Conservation (phyloP, 2,329 filamentous ascomycete species). For the Apiospora aurea region DNA sequence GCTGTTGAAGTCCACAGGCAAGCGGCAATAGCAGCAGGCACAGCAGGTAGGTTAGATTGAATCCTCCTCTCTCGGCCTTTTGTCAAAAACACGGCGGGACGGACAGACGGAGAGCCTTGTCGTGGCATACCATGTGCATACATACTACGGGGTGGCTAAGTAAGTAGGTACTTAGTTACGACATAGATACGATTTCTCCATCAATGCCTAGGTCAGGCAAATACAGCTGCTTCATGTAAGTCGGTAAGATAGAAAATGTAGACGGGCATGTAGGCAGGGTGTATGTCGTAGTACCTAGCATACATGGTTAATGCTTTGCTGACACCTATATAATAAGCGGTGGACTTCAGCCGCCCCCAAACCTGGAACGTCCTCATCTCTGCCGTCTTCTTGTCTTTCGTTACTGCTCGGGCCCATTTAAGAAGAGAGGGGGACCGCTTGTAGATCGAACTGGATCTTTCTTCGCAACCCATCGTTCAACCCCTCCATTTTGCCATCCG, state of each 20-base stretch:
- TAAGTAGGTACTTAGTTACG: neutral
- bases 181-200: neutral
- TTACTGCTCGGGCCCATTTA: conserved; percentile 19
- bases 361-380: conserved; percentile 6
- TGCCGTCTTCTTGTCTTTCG: conserved; percentile 1
- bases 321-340: conserved; percentile 22
- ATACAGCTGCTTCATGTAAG: neutral
- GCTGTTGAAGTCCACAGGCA: conserved; percentile 1
- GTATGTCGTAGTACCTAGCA: conserved; percentile 6
- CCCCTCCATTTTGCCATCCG: conserved; percentile 7
- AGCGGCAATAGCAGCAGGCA: neutral
- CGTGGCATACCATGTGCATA: neutral
- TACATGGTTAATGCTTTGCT: conserved; percentile 4
- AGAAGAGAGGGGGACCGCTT: conserved; percentile 1
- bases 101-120: neutral
- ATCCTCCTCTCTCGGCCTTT: conserved; percentile 2
- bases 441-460: conserved; percentile 12
- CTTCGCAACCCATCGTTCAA: conserved; percentile 19
- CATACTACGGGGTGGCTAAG: too few relatives aligned
- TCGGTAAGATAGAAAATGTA: neutral
- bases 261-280: neutral
- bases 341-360: conserved; percentile 20
- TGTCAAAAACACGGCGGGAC: neutral
- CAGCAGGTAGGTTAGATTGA: neutral
- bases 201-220: neutral